Base-by-base conservation (phyloP, 2,329 filamentous ascomycete genomes). In the Cryphonectria nitschkei region DNA sequence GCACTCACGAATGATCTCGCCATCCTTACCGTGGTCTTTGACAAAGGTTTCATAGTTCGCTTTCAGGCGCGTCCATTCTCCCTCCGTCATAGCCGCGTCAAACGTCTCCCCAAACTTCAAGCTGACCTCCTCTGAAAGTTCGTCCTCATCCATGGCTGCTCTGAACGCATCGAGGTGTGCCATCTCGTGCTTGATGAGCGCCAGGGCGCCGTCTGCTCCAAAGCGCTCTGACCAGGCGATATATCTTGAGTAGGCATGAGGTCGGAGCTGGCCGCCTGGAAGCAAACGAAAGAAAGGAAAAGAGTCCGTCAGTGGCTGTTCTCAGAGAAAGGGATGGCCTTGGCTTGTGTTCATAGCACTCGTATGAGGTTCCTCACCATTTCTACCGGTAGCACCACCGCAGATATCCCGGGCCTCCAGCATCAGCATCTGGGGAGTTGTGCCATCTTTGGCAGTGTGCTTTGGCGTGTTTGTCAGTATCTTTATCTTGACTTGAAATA, bases 51-150 rank as follows among this genome's bases (percentile, higher is more conserved):
- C 76, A 39, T 75, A 76, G 29, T 76, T 76, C 50, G 72, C 74
- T 52, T 75, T 77, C 1, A 79, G 72, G 13, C 77, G 69, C 3
- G 54, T 61, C 78, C 76, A 79, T 26, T 77, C 77, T 65, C 78
- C 76, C 5, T 76, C 74, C 1, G 78, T 77, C 77, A 79, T 79
- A 1, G 76, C 77, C 19, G 76, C 78, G 69, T 79, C 78, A 63
- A 79, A 79, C 2, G 78, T 79, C 71, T 78, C 75, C 29, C 77
- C 76, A 9, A 78, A 75, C 26, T 75, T 75, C 46, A 79, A 73
- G 60, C 74, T 76, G 0, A 77, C 75, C 63, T 78, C 77, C 14
- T 79, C 76, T 0, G 76, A 70, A 34, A 79, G 73, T 19, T 75
- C 74, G 6, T 74, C 73, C n/a, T 70, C 73, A 5, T 64, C 32